Percentiles rank a stretch among this genome's conserved stretches.
These are phyloP conservation scores for Pseudogymnoascus pannorum DNA, from an alignment of 2,329 filamentous ascomycete genomes.

Conservation along the genomic window DNA sequence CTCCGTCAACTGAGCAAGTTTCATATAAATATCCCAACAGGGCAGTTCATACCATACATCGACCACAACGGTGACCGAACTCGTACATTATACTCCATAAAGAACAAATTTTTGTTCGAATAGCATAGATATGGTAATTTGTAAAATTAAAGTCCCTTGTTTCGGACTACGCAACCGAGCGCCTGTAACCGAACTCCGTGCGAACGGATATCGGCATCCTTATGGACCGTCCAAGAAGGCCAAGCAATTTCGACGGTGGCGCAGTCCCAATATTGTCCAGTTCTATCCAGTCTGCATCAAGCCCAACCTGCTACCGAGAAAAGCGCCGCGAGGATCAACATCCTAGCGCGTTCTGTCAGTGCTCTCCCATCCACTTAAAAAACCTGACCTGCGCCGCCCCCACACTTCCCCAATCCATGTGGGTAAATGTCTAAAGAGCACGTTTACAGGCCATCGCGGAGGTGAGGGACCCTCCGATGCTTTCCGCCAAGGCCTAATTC, in stretches of 20 bases:
- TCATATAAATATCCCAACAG: background rate
- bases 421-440: background rate
- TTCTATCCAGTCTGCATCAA: background rate
- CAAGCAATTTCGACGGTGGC: conserved; percentile 1
- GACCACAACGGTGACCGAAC: background rate
- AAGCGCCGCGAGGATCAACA: background rate
- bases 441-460: conserved; percentile 6
- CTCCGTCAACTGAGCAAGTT: background rate
- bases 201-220: background rate
- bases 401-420: background rate
- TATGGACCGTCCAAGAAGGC: conserved; percentile 1
- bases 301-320: background rate
- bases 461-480: background rate
- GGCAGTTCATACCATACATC: background rate
- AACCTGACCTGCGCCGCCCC: background rate
- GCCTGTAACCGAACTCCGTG: conserved; percentile 2
- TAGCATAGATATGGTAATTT: background rate
- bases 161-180: background rate
- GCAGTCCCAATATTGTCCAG: background rate
- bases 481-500: conserved; percentile 1
- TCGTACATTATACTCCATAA: background rate
- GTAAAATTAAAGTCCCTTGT: background rate
- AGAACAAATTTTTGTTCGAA: background rate
- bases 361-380: background rate
- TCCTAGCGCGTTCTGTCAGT: background rate